These are phyloP conservation scores for Naganishia sp. DNA, from an alignment of 1,284 basidiomycete genomes.

Conservation along the genomic window DNA sequence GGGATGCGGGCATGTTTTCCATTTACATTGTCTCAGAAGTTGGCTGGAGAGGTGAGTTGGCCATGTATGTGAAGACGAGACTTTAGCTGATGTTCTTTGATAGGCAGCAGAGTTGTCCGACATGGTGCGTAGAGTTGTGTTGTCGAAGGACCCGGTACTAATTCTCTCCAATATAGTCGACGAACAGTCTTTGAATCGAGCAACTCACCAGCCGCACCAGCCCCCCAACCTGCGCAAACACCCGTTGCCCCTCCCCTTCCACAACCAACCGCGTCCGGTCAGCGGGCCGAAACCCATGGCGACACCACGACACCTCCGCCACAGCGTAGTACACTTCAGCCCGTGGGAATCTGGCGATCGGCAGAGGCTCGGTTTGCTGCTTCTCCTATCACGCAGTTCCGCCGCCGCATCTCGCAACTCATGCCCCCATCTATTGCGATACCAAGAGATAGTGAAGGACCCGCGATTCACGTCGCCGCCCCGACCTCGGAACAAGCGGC, in stretches of 20 bases:
- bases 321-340: background rate
- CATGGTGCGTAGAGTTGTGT: conserved; percentile 67
- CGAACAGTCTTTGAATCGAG: conserved; percentile 57
- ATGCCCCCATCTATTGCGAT: background rate
- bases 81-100: background rate
- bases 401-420: conserved; percentile 11
- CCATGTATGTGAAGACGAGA: background rate
- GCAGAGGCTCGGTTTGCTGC: background rate
- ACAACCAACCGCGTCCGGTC: conserved; percentile 1
- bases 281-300: background rate
- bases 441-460: conserved; percentile 1
- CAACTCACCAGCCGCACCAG: conserved; percentile 22
- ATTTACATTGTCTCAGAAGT: conserved; percentile 93
- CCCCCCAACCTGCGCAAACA: conserved; percentile 16
- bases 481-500: conserved; percentile 15
- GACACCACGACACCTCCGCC: background rate
- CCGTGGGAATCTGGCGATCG: conserved; percentile 13
- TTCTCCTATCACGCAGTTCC: conserved; percentile 12
- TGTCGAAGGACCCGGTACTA: conserved; percentile 32
- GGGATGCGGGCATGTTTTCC: conserved; percentile 95
- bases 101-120: conserved; percentile 82
- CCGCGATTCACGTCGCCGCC: conserved; percentile 21
- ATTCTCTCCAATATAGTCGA: conserved; percentile 60
- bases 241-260: background rate
- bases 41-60: conserved; percentile 77